Evolutionary conservation across 768 basidiomycete genomes (phyloP), one percentile per base, ranked within the genome.

Genomic region (Naganishia vaughanmartiniae): DNA sequence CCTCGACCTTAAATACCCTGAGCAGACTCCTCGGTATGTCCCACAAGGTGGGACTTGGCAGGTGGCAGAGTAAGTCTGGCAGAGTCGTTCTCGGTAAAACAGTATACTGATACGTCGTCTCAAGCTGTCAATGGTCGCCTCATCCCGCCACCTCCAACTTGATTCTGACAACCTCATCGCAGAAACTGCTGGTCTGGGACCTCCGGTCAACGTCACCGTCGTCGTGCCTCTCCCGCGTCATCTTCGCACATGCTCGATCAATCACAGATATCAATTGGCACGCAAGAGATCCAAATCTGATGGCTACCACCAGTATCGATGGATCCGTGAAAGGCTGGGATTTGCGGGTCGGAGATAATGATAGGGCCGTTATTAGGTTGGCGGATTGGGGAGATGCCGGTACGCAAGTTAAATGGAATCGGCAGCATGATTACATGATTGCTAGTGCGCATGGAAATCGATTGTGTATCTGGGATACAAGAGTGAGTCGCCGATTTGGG

Each of bases 251-350:
- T 77, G 91, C 92, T 72, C 88, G 95, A 54, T 93, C 93, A 5
- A 93, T 99, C 66, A 97, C 96, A 3, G 96, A 99, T 77, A 92
- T 98, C 77, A 98, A 99, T 78, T 99, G 95, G 95, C 91, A 93
- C 76, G 89, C 89, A 0, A 85, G 86, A 4, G 89, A 93, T 75
- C 89, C 90, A 5, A 88, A 96, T 70, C 84, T 88, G 15, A 90
- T 98, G 21, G 89, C 90, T 1, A 95, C 93, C 56, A 92, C 90
- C 0, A 90, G 91, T 0, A 90, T 99, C 63, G 96, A 99, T 78
- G 89, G 93, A 0, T 96, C 94, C 88, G 81, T 97, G 24, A 91
- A 92, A 88, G 88, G 89, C 17, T 99, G 95, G 94, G 96, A 98
- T 80, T 76, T 99, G 28, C 84, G 92, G 53, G 84, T 84, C 24